phyloP scores from a whole-genome alignment of 306 rosid genomes.

The Arachis stenosperma region DNA sequence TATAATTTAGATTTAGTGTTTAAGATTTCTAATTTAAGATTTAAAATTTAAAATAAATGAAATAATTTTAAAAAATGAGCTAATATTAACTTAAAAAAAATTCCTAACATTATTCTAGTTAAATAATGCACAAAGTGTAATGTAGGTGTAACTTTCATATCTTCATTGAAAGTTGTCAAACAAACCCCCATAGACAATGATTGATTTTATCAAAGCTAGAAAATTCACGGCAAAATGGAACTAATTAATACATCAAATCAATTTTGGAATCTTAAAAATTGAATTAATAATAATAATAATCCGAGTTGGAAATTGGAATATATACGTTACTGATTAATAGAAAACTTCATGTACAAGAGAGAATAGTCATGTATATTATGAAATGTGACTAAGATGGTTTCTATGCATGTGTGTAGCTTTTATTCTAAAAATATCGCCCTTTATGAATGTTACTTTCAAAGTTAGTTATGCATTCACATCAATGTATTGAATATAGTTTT shows the following conservation, averaged over 20 bases:
- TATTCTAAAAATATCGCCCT: background rate
- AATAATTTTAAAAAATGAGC: too few relatives aligned
- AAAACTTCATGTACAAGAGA: too few relatives aligned
- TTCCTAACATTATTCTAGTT: too few relatives aligned
- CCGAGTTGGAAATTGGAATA: too few relatives aligned
- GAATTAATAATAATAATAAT: too few relatives aligned
- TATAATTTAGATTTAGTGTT: too few relatives aligned
- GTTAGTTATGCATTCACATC: constrained; percentile 1
- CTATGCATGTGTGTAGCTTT: background rate
- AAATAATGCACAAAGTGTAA: background rate
- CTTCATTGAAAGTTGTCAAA: constrained; percentile 17
- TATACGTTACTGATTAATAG: too few relatives aligned
- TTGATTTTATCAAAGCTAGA: constrained; percentile 8
- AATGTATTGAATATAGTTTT: background rate
- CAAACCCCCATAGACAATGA: constrained; percentile 14
- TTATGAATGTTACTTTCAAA: background rate
- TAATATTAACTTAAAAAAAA: too few relatives aligned
- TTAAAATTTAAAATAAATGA: too few relatives aligned
- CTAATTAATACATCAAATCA: background rate
- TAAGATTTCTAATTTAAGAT: too few relatives aligned
- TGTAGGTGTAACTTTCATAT: constrained; percentile 15
- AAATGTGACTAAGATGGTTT: background rate
- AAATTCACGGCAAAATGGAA: constrained; percentile 11
- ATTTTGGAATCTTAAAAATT: constrained; percentile 14
- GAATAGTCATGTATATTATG: background rate